Conservation (phyloP, 2,329 filamentous ascomycete genomes). For the Alternaria incomplexa region DNA sequence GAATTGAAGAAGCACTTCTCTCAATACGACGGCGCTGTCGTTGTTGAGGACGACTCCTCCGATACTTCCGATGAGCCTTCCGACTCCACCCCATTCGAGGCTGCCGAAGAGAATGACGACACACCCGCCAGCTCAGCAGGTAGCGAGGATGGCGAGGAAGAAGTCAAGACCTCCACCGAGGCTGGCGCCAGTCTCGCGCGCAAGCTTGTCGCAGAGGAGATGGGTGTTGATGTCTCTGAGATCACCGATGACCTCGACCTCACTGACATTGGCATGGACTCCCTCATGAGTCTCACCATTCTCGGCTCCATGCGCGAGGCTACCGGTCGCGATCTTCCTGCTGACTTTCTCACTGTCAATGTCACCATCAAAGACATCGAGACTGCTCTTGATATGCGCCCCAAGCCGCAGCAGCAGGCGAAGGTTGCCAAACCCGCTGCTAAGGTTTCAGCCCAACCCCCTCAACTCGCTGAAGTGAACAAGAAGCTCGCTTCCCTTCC, state of each 20-base stretch:
- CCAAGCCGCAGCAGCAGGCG: conserved; percentile 48
- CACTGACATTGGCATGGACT: conserved; percentile 63
- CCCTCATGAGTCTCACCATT: conserved; percentile 60
- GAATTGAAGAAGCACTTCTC: conserved; percentile 65
- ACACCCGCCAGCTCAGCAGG: conserved; percentile 58
- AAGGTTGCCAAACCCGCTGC: conserved; percentile 29
- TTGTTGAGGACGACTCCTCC: conserved; percentile 51
- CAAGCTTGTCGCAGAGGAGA: conserved; percentile 60
- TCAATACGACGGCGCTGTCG: conserved; percentile 52
- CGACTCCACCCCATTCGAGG: conserved; percentile 52
- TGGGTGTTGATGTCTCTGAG: conserved; percentile 69
- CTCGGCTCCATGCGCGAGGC: conserved; percentile 58
- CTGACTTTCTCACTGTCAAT: conserved; percentile 65
- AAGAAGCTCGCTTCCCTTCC: conserved; percentile 50
- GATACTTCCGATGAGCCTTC: conserved; percentile 48
- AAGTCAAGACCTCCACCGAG: conserved; percentile 42
- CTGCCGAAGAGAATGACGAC: conserved; percentile 40
- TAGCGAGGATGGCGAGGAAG: conserved; percentile 52
- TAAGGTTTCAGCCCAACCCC: conserved; percentile 30
- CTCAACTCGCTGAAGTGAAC: conserved; percentile 57
- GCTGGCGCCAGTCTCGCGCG: conserved; percentile 55
- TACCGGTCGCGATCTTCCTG: conserved; percentile 58
- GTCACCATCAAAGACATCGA: conserved; percentile 70
- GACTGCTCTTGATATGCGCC: conserved; percentile 64
- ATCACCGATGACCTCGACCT: conserved; percentile 65